A percentile compares a stretch with the other conserved stretches of the same genome.
Conservation (phyloP, 2,329 filamentous ascomycete genomes). For the Penicillium sp. region DNA sequence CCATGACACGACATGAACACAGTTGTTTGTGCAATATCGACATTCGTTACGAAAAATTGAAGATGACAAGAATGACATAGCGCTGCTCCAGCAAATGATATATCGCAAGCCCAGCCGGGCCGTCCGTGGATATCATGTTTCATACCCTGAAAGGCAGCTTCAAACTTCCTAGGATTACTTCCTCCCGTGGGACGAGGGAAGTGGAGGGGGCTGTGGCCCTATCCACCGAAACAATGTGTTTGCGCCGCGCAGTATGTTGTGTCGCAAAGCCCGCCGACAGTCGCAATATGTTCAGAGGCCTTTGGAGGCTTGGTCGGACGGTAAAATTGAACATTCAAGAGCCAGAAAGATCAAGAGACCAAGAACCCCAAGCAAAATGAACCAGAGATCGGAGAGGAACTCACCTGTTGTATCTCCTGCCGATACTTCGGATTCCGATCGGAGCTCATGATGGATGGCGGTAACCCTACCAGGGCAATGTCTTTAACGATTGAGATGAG, state of each 20-base stretch:
- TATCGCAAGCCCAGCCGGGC: background rate
- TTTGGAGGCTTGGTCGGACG: background rate
- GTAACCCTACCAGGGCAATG: background rate
- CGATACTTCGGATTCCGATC: constrained; percentile 84
- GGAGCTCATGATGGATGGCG: constrained; percentile 58
- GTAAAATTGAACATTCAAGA: background rate
- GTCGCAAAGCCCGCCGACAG: background rate
- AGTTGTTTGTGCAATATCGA: background rate
- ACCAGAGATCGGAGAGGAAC: constrained; percentile 27
- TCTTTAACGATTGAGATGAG: background rate
- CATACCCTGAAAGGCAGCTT: background rate
- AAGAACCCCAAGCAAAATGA: background rate
- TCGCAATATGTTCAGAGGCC: background rate
- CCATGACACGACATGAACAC: too few species aligned
- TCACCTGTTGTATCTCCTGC: constrained; percentile 96
- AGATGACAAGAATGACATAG: background rate
- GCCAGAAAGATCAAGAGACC: background rate
- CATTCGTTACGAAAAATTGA: background rate
- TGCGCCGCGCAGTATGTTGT: background rate
- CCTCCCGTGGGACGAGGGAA: background rate
- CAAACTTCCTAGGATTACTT: background rate
- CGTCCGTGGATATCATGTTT: background rate
- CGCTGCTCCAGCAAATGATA: background rate
- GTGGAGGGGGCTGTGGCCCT: background rate
- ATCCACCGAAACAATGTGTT: background rate